These are phyloP conservation scores for Sporothrix brasiliensis DNA, from an alignment of 2,329 filamentous ascomycete species.

Conservation along the genomic window DNA sequence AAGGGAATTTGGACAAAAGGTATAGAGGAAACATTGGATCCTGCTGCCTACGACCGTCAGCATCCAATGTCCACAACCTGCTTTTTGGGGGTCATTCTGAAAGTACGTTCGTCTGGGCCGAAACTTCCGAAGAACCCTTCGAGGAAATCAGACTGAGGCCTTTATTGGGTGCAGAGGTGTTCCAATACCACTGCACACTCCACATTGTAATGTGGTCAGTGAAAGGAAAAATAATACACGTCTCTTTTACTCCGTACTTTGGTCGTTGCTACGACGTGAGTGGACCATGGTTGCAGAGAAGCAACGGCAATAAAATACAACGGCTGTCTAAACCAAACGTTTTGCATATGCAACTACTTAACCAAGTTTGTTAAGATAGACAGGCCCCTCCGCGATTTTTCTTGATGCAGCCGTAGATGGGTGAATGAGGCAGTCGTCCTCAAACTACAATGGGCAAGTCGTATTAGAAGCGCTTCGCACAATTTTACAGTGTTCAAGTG, in stretches of 20 bases:
- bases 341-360: background rate
- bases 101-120: background rate
- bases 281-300: slow-evolving; percentile 12
- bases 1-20: background rate
- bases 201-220: background rate
- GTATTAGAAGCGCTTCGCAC: background rate
- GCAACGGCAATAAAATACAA: background rate
- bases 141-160: background rate
- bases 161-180: background rate
- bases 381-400: background rate
- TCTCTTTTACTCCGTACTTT: background rate
- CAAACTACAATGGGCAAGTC: background rate
- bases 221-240: background rate
- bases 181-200: background rate
- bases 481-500: background rate
- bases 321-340: background rate
- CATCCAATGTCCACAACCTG: background rate
- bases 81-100: background rate
- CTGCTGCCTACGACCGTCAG: too few species aligned
- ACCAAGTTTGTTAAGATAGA: background rate
- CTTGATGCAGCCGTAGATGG: background rate
- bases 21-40: too few species aligned
- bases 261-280: background rate
- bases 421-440: background rate
- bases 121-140: slow-evolving; percentile 9